Base-by-base conservation (phyloP, 306 rosid species). In the Abrus pulchellus region DNA sequence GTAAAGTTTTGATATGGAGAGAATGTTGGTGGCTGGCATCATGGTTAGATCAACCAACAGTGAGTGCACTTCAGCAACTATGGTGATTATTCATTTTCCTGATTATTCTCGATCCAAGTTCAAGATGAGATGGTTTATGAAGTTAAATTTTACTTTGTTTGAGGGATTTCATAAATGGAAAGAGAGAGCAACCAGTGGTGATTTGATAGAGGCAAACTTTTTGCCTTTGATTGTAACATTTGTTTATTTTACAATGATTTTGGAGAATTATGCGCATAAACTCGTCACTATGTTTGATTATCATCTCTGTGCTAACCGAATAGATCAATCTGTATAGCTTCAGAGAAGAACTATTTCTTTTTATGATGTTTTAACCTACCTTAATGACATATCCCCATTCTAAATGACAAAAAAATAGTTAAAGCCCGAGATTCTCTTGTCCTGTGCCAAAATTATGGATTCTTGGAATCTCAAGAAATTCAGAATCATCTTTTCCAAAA, bases 1-100 rank as follows among this genome's bases (percentile, higher is more conserved):
- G 32, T 85, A 78, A 60, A 63, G 76, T 77, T 87, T 78, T 89
- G 86, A 86, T 83, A 56, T 52, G 63, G 78, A 74, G 74, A 60
- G 55, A 33, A 12, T 33, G 14, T 12, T 71, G 68, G 6, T 72
- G 45, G 70, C 72, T 62, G 76, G 80, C 56, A 38, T 83, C 13
- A 49, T 67, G 82, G 55, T 79, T 8, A 55, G 86, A 79, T 75
- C 54, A 64, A 72, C 73, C 85, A 57, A 59, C 68, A 33, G 20
- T 72, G 78, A 50, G 77, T 67, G 79, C 73, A 81, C 1, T n/a
- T 41, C 71, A 38, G 33, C 78, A 30, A 14, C 65, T 44, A 29
- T 63, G 77, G 66, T 63, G 77, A 74, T 63, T 7, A 30, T 73
- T 72, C 52, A 7, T 67, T 80, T 69, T 27, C 53, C 64, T 45